phyloP scores from a whole-genome alignment of 108 stramenopile species.

The Pseudonitzschia pungens region DNA sequence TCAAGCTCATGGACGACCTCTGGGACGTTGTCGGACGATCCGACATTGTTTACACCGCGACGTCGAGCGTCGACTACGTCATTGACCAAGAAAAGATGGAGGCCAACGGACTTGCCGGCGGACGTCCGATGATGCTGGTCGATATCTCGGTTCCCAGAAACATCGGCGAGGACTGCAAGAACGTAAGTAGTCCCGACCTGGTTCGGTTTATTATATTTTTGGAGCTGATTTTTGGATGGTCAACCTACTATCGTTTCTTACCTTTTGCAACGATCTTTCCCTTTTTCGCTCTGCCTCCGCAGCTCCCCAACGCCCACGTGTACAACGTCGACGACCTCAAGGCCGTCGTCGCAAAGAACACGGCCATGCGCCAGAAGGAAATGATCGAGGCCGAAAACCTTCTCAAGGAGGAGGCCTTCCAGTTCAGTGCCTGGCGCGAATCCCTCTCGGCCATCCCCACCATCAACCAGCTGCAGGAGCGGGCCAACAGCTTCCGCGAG shows the following conservation, averaged over 20 bases:
- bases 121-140: conserved; percentile 90
- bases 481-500: conserved; percentile 90
- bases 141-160: conserved; percentile 99
- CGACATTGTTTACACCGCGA: conserved; percentile 96
- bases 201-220: too few relatives aligned
- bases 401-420: conserved; percentile 81
- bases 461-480: conserved; percentile 93
- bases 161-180: conserved; percentile 84
- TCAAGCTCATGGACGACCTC: conserved; percentile 84
- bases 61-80: conserved; percentile 82
- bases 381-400: conserved; percentile 97
- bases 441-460: conserved; percentile 95
- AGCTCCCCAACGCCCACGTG: conserved; percentile 79
- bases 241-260: too few relatives aligned
- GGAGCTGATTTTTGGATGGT: too few relatives aligned
- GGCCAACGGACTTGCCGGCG: conserved; percentile 73
- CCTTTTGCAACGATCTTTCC: too few relatives aligned
- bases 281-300: too few relatives aligned
- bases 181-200: conserved; percentile 67
- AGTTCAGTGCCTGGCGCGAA: conserved; percentile 91
- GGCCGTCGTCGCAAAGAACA: conserved; percentile 97
- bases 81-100: conserved; percentile 78
- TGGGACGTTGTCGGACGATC: conserved; percentile 88
- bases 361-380: conserved; percentile 95
- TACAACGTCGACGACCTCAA: conserved; percentile 99